Base-by-base conservation (phyloP, 2,329 filamentous ascomycete species). In the Claviceps maximensis region DNA sequence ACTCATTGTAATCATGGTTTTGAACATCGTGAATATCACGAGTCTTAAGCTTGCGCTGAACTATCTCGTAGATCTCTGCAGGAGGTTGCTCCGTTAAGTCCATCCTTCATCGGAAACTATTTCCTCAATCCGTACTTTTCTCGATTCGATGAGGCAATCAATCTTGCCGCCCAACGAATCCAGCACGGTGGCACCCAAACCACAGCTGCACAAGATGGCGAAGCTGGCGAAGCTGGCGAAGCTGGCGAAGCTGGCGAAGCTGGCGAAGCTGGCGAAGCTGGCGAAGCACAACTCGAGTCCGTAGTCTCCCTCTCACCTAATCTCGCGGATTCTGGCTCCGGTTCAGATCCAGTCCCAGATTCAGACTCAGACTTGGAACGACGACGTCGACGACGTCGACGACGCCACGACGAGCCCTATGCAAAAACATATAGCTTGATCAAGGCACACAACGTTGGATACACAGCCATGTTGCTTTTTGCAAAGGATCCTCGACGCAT, bases 401-500 rank as follows among this genome's bases (percentile, higher is more conserved):
- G 13, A 49, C 47, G 6, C 19, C 47, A 19, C 29, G 50, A 38
- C 57, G 7, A 53, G 54, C 12, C 58, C 67, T 55, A 65, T 8
- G 19, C n/a, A n/a, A n/a, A 62, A 47, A 73, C 76, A 19, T 95
- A 94, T 66, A 80, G 82, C 41, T 80, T 87, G 52, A 71, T 95
- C 27, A 74, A 82, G 48, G 77, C 80, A 23, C 79, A 82, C 47
- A 89, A 93, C 66, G 78, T 90, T 49, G 91, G 93, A 58, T 89
- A 96, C 83, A 97, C 90, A 0, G 89, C 79, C 25, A 79, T 97
- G 50, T 80, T 97, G 75, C 76, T 96, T 19, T 95, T 95, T 65
- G 86, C 84, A 21, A 81, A 81, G 53, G 75, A 84, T 44, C 74
- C 78, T 0, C 68, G 75, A 9, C 74, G 77, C 25, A 72, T 96